Percentiles rank a stretch among this genome's conserved stretches.
These are phyloP conservation scores for Didymella pomorum DNA, from an alignment of 2,329 filamentous ascomycete genomes.

Conservation along the genomic window DNA sequence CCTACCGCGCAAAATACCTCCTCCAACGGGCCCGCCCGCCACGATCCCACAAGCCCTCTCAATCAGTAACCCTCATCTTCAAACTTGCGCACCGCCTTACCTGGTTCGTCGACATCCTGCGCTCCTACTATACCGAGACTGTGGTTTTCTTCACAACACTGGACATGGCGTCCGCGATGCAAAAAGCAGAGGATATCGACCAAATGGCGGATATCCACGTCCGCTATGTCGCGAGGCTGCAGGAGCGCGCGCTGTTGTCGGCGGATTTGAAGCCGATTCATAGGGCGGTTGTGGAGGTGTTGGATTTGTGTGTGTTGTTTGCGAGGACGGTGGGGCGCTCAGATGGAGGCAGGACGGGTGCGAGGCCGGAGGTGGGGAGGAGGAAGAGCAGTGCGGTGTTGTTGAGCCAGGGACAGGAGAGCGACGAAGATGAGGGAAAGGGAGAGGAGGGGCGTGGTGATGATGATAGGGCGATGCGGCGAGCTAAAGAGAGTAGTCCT, in stretches of 20 bases:
- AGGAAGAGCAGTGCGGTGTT: constrained; percentile 30
- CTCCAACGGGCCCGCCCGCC: constrained; percentile 63
- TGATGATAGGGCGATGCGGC: neutral
- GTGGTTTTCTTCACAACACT: constrained; percentile 70
- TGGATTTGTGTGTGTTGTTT: constrained; percentile 77
- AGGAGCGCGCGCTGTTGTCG: constrained; percentile 74
- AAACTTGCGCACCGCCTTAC: constrained; percentile 72
- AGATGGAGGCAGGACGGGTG: neutral
- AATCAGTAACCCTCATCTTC: constrained; percentile 48
- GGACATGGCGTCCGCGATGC: constrained; percentile 66
- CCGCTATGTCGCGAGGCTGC: constrained; percentile 67
- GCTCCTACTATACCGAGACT: constrained; percentile 77
- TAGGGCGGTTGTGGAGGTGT: constrained; percentile 74
- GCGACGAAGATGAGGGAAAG: constrained; percentile 40
- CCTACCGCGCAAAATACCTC: constrained; percentile 73
- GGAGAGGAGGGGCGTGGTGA: too few species aligned
- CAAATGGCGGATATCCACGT: constrained; percentile 78
- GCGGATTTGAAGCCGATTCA: constrained; percentile 73
- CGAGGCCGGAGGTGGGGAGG: neutral
- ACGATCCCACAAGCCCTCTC: constrained; percentile 13
- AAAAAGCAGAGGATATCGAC: constrained; percentile 75
- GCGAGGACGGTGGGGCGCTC: constrained; percentile 62
- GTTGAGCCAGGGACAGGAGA: constrained; percentile 32
- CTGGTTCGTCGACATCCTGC: constrained; percentile 79
- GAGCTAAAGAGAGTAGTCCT: neutral